These are phyloP conservation scores for Setaria viridis DNA, from an alignment of 202 grass and related monocot genomes.

Conservation along the genomic window DNA sequence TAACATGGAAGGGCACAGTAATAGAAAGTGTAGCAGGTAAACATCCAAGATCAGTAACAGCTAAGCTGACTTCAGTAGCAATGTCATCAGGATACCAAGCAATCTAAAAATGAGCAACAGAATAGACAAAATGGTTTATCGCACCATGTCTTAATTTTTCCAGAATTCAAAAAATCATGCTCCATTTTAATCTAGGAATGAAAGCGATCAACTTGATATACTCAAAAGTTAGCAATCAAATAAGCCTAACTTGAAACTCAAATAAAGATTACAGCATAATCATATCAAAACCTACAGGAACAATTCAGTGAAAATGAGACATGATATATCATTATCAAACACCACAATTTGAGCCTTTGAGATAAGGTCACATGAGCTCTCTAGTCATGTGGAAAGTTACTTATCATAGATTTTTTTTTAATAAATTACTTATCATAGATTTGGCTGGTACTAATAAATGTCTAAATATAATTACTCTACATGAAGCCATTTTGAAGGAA, in stretches of 20 bases:
- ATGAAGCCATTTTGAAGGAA: background rate
- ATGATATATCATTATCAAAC: background rate
- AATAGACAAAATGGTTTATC: background rate
- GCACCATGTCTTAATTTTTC: background rate
- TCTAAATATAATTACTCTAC: background rate
- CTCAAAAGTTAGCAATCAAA: constrained; percentile 9
- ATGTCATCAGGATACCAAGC: background rate
- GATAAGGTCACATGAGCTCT: background rate
- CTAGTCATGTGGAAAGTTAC: background rate
- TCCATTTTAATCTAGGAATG: background rate
- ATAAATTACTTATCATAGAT: background rate
- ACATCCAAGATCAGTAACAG: constrained; percentile 17
- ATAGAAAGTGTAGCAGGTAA: constrained; percentile 25
- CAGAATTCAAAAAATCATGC: background rate
- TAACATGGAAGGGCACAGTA: constrained; percentile 4
- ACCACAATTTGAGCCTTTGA: constrained; percentile 2
- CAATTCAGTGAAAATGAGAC: background rate
- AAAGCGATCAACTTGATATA: background rate
- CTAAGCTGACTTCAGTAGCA: background rate
- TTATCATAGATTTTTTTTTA: background rate
- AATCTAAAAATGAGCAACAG: background rate
- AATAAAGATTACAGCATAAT: constrained; percentile 6
- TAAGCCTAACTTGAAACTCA: constrained; percentile 31
- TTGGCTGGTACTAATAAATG: background rate
- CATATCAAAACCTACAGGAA: constrained; percentile 25